phyloP scores from a whole-genome alignment of 1,284 basidiomycete genomes.

The Cutaneotrichosporon mucoides region DNA sequence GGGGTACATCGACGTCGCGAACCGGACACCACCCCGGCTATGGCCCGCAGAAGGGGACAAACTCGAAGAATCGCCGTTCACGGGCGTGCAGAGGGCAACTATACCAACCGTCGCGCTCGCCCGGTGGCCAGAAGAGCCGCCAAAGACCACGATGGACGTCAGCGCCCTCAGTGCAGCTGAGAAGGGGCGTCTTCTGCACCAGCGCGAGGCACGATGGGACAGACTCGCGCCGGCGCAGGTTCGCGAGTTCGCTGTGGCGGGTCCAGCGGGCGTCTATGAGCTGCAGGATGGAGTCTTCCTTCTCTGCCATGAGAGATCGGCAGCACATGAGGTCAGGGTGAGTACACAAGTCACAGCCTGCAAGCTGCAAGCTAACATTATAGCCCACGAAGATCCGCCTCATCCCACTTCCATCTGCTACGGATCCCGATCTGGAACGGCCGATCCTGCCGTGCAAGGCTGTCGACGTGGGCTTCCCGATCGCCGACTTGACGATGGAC shows the following conservation, averaged over 20 bases:
- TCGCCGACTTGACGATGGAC: conserved; percentile 49
- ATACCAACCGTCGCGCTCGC: conserved; percentile 20
- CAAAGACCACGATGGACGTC: conserved; percentile 8
- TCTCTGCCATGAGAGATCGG: conserved; percentile 31
- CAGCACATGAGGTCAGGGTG: neutral
- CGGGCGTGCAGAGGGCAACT: conserved; percentile 12
- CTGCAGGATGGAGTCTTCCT: conserved; percentile 48
- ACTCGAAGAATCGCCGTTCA: conserved; percentile 19
- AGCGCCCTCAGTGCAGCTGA: conserved; percentile 22
- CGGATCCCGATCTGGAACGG: conserved; percentile 34
- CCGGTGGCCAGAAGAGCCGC: conserved; percentile 18
- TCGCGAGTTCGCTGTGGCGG: conserved; percentile 27
- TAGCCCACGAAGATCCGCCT: conserved; percentile 38
- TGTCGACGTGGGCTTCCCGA: conserved; percentile 29
- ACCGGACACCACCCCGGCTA: neutral
- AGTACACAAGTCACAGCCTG: neutral
- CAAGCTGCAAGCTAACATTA: no score
- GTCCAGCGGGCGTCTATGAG: conserved; percentile 45
- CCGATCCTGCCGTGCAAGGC: conserved; percentile 25
- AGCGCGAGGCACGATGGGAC: conserved; percentile 36
- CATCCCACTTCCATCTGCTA: conserved; percentile 39
- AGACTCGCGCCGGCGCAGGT: conserved; percentile 22
- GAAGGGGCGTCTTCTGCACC: conserved; percentile 24
- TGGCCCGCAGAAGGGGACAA: neutral
- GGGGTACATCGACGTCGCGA: conserved; percentile 9